Evolutionary conservation across 1,284 basidiomycete species (phyloP).

Genomic region (Sporisorium graminicola): DNA sequence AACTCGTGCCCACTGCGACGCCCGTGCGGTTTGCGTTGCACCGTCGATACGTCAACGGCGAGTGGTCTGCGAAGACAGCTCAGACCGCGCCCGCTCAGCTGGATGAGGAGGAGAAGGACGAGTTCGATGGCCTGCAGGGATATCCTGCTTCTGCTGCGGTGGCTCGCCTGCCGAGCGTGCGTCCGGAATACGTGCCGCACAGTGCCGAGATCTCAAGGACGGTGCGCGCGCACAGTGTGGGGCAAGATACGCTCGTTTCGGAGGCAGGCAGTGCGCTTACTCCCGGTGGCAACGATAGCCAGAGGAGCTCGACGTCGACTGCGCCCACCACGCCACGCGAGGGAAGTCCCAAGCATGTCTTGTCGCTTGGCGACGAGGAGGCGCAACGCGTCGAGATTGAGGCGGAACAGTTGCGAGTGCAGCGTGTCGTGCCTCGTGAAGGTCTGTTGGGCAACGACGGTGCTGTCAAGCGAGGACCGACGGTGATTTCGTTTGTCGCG

Average conservation of each 20-base stretch:
- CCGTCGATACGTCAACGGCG: slow-evolving; percentile 33
- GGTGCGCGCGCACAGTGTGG: slow-evolving; percentile 16
- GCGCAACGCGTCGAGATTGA: slow-evolving; percentile 41
- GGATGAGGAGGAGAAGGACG: slow-evolving; percentile 69
- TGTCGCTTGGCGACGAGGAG: slow-evolving; percentile 45
- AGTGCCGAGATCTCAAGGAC: background rate
- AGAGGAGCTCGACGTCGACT: slow-evolving; percentile 24
- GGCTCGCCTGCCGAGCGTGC: slow-evolving; percentile 21
- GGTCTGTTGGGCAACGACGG: slow-evolving; percentile 5
- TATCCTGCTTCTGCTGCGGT: slow-evolving; percentile 42
- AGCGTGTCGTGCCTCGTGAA: background rate
- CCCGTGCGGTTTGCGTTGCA: slow-evolving; percentile 70
- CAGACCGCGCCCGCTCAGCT: slow-evolving; percentile 30
- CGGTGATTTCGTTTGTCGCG: slow-evolving; percentile 29
- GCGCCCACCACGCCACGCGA: slow-evolving; percentile 34
- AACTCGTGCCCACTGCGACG: slow-evolving; percentile 70
- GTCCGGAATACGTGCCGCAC: slow-evolving; percentile 27
- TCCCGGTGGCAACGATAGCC: slow-evolving; percentile 4
- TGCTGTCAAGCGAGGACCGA: slow-evolving; percentile 24
- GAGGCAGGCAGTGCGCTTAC: background rate
- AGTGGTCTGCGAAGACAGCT: background rate
- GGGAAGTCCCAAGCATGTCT: slow-evolving; percentile 15
- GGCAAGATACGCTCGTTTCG: slow-evolving; percentile 22
- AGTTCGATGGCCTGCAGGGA: slow-evolving; percentile 69
- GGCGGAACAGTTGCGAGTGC: slow-evolving; percentile 24